Conservation (phyloP, 169 alveolate genomes). For the Neospora caninum region DNA sequence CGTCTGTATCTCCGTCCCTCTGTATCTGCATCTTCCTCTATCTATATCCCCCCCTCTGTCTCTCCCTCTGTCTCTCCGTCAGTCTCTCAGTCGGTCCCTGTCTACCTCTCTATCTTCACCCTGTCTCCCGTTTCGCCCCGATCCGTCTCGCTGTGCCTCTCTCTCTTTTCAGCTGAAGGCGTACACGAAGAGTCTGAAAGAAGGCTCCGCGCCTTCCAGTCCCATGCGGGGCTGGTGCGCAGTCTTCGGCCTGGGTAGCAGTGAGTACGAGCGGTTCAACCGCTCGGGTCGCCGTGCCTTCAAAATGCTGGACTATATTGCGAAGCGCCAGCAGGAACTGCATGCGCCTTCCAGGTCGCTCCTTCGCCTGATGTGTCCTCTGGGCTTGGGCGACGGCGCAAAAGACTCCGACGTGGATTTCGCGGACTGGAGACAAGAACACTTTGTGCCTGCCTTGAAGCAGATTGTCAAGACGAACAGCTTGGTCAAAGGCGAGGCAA, state of each 20-base stretch:
- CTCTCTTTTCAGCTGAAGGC: not conserved
- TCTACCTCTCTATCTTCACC: no score
- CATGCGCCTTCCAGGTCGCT: not conserved
- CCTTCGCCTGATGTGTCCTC: not conserved
- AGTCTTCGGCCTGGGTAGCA: slow-evolving; percentile 49
- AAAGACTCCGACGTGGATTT: slow-evolving; percentile 79
- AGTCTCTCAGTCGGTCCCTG: no score
- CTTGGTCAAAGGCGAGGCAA: no score
- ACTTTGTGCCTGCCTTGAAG: slow-evolving; percentile 67
- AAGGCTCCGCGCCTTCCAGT: not conserved
- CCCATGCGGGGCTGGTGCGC: slow-evolving; percentile 22
- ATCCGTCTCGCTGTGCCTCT: no score
- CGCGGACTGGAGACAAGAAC: slow-evolving; percentile 73
- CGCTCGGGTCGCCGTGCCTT: slow-evolving; percentile 24
- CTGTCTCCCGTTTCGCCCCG: no score
- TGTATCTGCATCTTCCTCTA: not conserved
- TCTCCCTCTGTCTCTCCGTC: not conserved
- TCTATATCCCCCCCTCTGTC: not conserved
- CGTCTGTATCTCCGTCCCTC: not conserved
- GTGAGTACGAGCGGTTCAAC: slow-evolving; percentile 39
- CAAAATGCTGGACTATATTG: not conserved
- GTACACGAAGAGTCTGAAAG: not conserved
- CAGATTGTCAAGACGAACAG: not conserved
- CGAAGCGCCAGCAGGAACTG: not conserved
- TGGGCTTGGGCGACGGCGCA: slow-evolving; percentile 78